Conservation (phyloP, 805 yeast genomes). For the Schwanniomyces vanrijiae region DNA sequence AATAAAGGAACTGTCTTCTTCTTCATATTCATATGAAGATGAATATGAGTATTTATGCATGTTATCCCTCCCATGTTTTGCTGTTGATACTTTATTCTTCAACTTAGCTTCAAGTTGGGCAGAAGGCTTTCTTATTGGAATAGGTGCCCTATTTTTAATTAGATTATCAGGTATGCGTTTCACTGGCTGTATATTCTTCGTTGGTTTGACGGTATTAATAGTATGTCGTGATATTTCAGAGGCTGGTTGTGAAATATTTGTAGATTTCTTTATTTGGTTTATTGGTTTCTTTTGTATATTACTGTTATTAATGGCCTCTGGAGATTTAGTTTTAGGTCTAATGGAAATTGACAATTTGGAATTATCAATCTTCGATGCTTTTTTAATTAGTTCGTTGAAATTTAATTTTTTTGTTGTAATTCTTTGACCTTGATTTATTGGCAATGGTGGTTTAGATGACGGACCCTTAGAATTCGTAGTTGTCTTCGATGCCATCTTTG, state of each 20-base stretch:
- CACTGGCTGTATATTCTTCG: not conserved
- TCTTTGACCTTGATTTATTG: slow-evolving; percentile 36
- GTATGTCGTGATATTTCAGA: not conserved
- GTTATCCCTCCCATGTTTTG: not conserved
- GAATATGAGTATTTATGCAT: slow-evolving; percentile 7
- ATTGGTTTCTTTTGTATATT: not conserved
- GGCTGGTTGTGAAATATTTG: not conserved
- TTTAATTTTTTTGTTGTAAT: slow-evolving; percentile 46
- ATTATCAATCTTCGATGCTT: slow-evolving; percentile 61
- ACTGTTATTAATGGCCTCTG: slow-evolving; percentile 16
- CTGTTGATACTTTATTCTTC: slow-evolving; percentile 18
- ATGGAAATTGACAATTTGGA: slow-evolving; percentile 35
- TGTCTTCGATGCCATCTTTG: not conserved
- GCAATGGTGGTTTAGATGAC: slow-evolving; percentile 21
- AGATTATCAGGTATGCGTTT: not conserved
- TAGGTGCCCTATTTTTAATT: slow-evolving; percentile 19
- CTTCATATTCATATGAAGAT: slow-evolving; percentile 20
- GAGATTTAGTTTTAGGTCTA: slow-evolving; percentile 41
- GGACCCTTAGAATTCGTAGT: slow-evolving; percentile 1
- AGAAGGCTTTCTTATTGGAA: slow-evolving; percentile 59
- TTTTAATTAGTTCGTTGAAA: slow-evolving; percentile 67
- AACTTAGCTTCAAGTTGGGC: slow-evolving; percentile 49
- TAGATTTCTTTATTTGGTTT: not conserved
- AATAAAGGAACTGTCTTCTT: slow-evolving; percentile 53
- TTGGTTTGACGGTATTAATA: not conserved